These are phyloP conservation scores for Lipomyces oligophaga DNA, from an alignment of 805 yeast species.

Conservation along the genomic window DNA sequence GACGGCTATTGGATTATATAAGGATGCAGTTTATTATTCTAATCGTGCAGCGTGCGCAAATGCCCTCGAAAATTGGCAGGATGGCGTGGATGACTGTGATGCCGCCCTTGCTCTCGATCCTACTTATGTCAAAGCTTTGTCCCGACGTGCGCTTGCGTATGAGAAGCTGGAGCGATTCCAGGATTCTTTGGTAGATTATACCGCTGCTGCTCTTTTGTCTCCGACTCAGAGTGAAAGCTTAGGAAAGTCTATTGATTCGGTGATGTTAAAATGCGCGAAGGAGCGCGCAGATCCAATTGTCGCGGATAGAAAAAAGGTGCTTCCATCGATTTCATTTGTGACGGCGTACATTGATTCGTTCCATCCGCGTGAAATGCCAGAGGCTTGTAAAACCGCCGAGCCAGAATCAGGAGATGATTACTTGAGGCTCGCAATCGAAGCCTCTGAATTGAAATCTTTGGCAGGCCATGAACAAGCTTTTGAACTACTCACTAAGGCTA, in stretches of 20 bases:
- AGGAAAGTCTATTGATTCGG: constrained; percentile 81
- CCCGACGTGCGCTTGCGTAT: constrained; percentile 90
- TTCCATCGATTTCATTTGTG: constrained; percentile 81
- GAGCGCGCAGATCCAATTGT: constrained; percentile 62
- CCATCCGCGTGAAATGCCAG: constrained; percentile 49
- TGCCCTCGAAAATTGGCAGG: constrained; percentile 71
- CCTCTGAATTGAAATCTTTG: constrained; percentile 43
- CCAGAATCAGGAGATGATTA: constrained; percentile 48
- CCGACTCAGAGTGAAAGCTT: constrained; percentile 74
- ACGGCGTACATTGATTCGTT: constrained; percentile 89
- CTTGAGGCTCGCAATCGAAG: constrained; percentile 24
- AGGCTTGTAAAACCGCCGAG: constrained; percentile 51
- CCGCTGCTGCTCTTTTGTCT: constrained; percentile 81
- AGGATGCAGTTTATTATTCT: constrained; percentile 85
- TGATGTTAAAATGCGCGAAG: constrained; percentile 74
- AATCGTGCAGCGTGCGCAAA: constrained; percentile 96
- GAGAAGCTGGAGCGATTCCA: constrained; percentile 73
- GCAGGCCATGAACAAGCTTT: constrained; percentile 64
- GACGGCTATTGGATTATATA: constrained; percentile 63
- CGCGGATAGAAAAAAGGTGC: constrained; percentile 48
- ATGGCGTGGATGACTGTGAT: constrained; percentile 84
- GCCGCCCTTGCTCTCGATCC: constrained; percentile 82
- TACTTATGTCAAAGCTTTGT: constrained; percentile 82
- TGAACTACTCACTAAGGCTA: constrained; percentile 41
- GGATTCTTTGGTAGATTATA: constrained; percentile 87